Conservation (phyloP, 768 basidiomycete genomes). For the Lactarius psammicola region DNA sequence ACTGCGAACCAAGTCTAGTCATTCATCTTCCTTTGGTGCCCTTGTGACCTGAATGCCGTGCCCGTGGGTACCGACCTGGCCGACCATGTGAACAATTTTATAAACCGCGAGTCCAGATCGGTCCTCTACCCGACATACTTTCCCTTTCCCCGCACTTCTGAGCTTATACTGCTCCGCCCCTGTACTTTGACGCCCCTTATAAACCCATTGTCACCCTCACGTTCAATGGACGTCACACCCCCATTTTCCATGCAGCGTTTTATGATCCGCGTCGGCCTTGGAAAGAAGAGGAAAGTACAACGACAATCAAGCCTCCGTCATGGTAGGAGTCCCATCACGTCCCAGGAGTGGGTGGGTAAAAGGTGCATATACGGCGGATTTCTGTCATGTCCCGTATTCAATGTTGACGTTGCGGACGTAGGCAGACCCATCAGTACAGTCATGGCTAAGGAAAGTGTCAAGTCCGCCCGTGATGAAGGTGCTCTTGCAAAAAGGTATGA, state of each 20-base stretch:
- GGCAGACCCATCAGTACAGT: background rate
- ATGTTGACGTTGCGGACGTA: slow-evolving; percentile 3
- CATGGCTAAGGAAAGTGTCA: background rate
- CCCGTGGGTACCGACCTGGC: background rate
- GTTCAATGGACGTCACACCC: background rate
- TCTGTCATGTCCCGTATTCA: background rate
- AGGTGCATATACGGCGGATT: background rate
- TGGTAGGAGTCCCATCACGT: background rate
- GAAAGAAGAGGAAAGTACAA: slow-evolving; percentile 8
- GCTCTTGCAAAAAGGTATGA: slow-evolving; percentile 4
- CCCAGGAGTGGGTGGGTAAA: background rate
- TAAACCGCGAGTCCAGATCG: slow-evolving; percentile 1
- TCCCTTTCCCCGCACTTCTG: background rate
- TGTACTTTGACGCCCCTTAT: background rate
- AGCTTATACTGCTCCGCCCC: background rate
- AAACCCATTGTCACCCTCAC: background rate
- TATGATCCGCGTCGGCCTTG: background rate
- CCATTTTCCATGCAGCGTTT: background rate
- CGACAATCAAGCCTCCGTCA: background rate
- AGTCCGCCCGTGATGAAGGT: background rate
- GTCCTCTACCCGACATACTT: background rate
- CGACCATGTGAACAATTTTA: background rate
- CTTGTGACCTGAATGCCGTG: background rate
- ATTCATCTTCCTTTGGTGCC: background rate
- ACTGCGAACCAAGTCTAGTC: background rate